These are phyloP conservation scores for Thelonectria discophora DNA, from an alignment of 2,329 filamentous ascomycete genomes.

Conservation along the genomic window DNA sequence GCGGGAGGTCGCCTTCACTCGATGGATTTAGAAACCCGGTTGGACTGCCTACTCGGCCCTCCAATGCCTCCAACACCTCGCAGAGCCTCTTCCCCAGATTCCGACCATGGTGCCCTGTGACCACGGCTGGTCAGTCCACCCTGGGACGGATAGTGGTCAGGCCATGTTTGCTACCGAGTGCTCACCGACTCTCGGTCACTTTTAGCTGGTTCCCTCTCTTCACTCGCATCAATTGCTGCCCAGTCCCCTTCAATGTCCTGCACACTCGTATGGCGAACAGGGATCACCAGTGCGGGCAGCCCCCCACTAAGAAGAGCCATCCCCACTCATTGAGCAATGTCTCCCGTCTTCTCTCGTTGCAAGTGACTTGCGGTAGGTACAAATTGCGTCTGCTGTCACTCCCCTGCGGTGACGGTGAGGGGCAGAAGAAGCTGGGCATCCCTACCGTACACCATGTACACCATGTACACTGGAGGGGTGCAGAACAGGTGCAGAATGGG, in stretches of 20 bases:
- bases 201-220: no score
- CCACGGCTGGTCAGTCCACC: neutral
- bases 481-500: neutral
- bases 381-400: constrained; percentile 15
- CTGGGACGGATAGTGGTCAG: constrained; percentile 7
- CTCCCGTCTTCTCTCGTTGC: neutral
- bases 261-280: neutral
- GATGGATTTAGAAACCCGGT: no score
- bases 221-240: no score
- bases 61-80: no score
- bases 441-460: no score
- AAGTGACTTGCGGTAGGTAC: neutral
- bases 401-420: constrained; percentile 9
- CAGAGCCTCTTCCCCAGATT: constrained; percentile 1
- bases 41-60: no score
- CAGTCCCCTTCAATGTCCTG: no score
- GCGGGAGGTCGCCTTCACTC: neutral
- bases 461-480: neutral
- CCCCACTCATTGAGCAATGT: constrained; percentile 3
- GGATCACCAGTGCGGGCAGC: neutral
- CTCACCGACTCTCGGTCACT: neutral
- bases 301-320: constrained; percentile 14
- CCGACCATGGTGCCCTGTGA: neutral
- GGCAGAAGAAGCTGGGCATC: no score
- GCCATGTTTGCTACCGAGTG: constrained; percentile 1